Evolutionary conservation across 208 protist genomes (phyloP), one percentile per base, ranked within the genome.

Genomic region (Naegleria fowleri): DNA sequence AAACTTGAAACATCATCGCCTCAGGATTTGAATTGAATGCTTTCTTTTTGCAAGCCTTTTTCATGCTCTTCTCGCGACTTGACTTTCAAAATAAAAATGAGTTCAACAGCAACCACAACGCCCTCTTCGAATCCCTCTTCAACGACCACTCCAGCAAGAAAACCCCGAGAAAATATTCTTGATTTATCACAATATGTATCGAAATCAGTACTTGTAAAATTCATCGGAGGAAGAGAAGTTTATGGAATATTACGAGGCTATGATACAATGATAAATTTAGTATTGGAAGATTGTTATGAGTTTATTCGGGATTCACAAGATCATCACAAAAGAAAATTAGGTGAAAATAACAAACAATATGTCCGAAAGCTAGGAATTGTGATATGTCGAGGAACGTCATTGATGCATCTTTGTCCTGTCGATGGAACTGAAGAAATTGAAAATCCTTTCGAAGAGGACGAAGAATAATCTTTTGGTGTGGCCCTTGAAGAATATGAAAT

Each of bases 351-450:
- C 90, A 22, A 83, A 59, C 58, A 40, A 11, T 83, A 51, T 79
- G 92, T 91, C 41, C 4, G 92, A 39, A 88, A 90, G 39, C 36
- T 93, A 43, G 92, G 92, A 33, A 83, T 93, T 43, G 83, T 93
- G 36, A 88, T 93, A 19, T 92, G 90, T 83, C 7, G 91, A 67
- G 92, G 92, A 11, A 92, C 89, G 0, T 86, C 83, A 22, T 15
- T 93, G 5, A 59, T 88, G 59, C 40, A 88, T 36, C 11, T 92
- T 3, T 92, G 75, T 58, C 92, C 92, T 29, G 36, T 91, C 0
- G 76, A 92, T 91, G 91, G 91, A 16, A 93, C 92, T 13, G 91
- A 93, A 79, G 75, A 93, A 48, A 93, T 93, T 91, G 91, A 92
- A 29, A 93, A 93, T 41, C 92, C 92, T 43, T 93, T 93, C 36